Base-by-base conservation (phyloP, 345 rosid genomes). In the Sapria himalayana region DNA sequence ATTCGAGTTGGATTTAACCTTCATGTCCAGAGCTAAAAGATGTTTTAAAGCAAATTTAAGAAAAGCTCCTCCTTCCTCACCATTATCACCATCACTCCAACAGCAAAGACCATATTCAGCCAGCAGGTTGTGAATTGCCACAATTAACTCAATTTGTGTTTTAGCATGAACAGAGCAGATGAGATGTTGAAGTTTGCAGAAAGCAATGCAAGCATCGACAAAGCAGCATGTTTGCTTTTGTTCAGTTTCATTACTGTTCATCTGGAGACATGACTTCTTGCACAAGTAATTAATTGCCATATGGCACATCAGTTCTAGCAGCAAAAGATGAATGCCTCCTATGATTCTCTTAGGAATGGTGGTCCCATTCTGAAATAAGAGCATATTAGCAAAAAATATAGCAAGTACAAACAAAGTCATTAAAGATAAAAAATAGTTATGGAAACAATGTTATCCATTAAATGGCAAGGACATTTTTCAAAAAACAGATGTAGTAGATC, bases 81-180 rank as follows among this genome's bases (percentile, higher is more conserved):
- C 91, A 49, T 65, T 76, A 13, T 71, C 59, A 46, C 69, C 72
- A 51, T 70, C 67, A 39, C 91, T 78, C 39, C 66, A 82, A 61
- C 98, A 82, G 62, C 98, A 89, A 37, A 89, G 70, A 49, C 93
- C 98, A 64, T 69, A 71, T 55, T 82, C 84, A 55, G 98, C 91
- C 51, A 89, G 82, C 76, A 78, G 69, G 54, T 82, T 73, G 59
- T 89, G 98, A 32, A 65, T 62, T 58, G 84, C 75, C 56, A 76
- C 74, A 48, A 89, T 76, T 54, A 82, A 63, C 56, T 79, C 93
- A 61, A 79, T 94, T 61, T 82, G 95, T 48, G 71, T 48, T 73
- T 89, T 70, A 29, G 79, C 55, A 41, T 73, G 58, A 15, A 65
- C 50, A 10, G 73, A 56, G 60, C 68, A 55, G 56, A 69, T 64